A percentile compares a stretch with the other conserved stretches of the same genome.
These are phyloP conservation scores for Sutorius australiensis DNA, from an alignment of 768 basidiomycete genomes.

Conservation along the genomic window DNA sequence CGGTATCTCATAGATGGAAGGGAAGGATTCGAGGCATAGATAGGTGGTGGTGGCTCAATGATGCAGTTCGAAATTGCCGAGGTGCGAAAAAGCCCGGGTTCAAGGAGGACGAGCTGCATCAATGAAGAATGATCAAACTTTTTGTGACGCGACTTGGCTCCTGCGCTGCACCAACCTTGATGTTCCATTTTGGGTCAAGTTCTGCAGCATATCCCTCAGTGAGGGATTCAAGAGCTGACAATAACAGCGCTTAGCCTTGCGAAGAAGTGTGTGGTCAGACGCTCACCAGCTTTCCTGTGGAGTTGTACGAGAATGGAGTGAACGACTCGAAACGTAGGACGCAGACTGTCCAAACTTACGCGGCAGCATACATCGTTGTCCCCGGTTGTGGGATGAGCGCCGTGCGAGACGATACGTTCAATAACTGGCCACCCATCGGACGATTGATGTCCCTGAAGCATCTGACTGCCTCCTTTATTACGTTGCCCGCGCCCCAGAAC, in stretches of 20 bases:
- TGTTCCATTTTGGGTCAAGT: conserved; percentile 35
- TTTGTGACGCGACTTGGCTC: background rate
- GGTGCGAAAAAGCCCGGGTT: conserved; percentile 27
- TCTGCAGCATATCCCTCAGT: conserved; percentile 30
- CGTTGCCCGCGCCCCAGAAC: conserved; percentile 32
- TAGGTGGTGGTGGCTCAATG: conserved; percentile 12
- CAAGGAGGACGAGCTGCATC: conserved; percentile 18
- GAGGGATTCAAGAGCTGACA: conserved; percentile 33
- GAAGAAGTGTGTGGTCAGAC: background rate
- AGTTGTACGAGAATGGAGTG: background rate
- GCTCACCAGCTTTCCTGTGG: conserved; percentile 20
- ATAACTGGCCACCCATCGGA: conserved; percentile 32
- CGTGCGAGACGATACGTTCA: conserved; percentile 34
- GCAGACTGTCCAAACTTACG: conserved; percentile 18
- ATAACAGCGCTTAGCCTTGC: background rate
- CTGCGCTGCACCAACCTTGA: conserved; percentile 25
- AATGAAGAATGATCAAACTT: background rate
- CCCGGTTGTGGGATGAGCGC: conserved; percentile 22
- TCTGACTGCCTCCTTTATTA: conserved; percentile 32
- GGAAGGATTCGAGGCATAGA: conserved; percentile 24
- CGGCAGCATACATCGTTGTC: conserved; percentile 23
- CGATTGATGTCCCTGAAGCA: conserved; percentile 37
- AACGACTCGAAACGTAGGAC: background rate
- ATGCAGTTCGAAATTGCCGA: conserved; percentile 7
- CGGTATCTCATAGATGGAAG: conserved; percentile 25